Evolutionary conservation across 805 yeast genomes (phyloP), one percentile per base, ranked within the genome.

Genomic region (Candida mattraensis): DNA sequence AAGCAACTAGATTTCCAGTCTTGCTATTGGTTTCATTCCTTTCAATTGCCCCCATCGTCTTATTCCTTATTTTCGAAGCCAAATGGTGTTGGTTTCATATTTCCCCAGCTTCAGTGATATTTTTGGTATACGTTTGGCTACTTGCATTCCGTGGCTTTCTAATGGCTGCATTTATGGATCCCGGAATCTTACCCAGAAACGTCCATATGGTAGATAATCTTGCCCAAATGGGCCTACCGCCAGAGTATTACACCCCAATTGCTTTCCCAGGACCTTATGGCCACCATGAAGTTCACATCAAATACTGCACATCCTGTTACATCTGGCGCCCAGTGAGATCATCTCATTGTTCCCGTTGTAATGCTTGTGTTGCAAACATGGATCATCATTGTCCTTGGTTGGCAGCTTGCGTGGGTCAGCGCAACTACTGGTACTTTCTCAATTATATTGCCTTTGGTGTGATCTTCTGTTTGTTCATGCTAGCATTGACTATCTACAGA

Each of bases 321-420:
- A 69, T 78, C 27, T 85, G 94, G 91, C 60, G 91, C 45, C 82
- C 87, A 7, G 86, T 88, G 1, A 61, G 94, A 35, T 62, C 88
- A 1, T 75, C 82, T 37, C 95, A 86, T 57, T 86, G 95, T 51
- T 68, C 80, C 2, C 66, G 67, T 3, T 86, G 95, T 60, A 76
- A 22, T 78, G 69, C 69, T 5, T 86, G 95, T 51, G 62, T 84
- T 9, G 56, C 70, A 5, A 54, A 72, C 22, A 78, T 76, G 51
- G 95, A 87, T 37, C 82, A 76, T 49, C 82, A 76, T 51, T 76
- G 82, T 49, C 51, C 63, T 5, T 76, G 84, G 76, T 53, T 86
- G 32, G 80, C 83, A 50, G 84, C 79, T 47, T 86, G 95, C 54
- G 71, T 86, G 26, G 95, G 95, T 1, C 74, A 76, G 42, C 60